Evolutionary conservation across 257 asterid species (phyloP).

Genomic region (Solanum boliviense): DNA sequence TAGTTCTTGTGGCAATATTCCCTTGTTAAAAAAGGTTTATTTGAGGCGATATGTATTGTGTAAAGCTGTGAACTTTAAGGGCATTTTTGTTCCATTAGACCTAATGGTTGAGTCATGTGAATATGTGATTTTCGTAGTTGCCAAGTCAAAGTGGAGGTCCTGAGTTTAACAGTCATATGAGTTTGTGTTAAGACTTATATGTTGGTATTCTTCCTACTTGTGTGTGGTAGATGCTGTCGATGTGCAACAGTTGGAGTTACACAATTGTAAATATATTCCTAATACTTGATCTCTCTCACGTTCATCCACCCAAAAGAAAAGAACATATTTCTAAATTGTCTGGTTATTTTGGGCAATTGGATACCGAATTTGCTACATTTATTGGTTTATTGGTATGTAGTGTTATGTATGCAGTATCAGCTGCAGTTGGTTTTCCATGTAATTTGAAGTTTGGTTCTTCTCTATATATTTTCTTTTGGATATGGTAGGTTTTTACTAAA

Average conservation of each 20-base stretch:
- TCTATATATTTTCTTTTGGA: neutral
- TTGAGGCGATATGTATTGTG: neutral
- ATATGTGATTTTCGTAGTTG: neutral
- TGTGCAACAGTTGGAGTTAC: neutral
- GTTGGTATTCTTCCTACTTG: neutral
- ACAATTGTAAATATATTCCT: neutral
- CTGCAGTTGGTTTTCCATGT: neutral
- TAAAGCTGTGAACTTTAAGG: neutral
- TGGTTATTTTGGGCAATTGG: neutral
- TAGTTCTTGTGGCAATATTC: neutral
- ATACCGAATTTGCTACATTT: neutral
- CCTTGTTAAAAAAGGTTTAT: neutral
- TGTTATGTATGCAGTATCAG: neutral
- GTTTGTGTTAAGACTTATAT: neutral
- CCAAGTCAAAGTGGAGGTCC: neutral
- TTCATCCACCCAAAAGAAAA: neutral
- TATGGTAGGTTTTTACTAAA: neutral
- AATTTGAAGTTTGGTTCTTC: neutral
- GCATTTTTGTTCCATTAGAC: neutral
- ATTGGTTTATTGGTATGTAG: neutral
- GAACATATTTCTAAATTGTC: neutral
- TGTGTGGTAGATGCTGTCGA: neutral
- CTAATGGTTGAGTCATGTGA: neutral
- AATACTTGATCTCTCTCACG: neutral
- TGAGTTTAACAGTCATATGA: neutral